These are phyloP conservation scores for Rubroshorea leprosula DNA, from an alignment of 345 rosid genomes.

Conservation along the genomic window DNA sequence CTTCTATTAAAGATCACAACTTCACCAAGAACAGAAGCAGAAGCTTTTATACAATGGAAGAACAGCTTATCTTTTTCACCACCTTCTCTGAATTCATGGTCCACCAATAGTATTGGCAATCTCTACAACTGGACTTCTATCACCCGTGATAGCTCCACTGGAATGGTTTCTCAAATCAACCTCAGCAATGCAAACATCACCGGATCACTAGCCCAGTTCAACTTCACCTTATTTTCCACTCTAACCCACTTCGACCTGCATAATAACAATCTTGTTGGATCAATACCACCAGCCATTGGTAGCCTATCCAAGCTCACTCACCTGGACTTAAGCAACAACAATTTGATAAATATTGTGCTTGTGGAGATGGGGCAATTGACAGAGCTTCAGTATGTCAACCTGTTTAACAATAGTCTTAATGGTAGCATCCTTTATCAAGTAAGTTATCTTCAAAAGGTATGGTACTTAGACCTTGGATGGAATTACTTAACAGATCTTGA, in stretches of 20 bases:
- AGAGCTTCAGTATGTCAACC: constrained; percentile 35
- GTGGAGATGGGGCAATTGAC: constrained; percentile 29
- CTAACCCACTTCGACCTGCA: constrained; percentile 37
- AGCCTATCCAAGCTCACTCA: constrained; percentile 30
- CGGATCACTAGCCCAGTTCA: constrained; percentile 36
- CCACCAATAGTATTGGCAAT: constrained; percentile 33
- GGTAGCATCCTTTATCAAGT: constrained; percentile 42
- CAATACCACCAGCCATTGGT: constrained; percentile 30
- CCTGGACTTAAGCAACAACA: constrained; percentile 42
- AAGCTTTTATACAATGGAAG: constrained; percentile 61
- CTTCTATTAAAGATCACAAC: constrained; percentile 29
- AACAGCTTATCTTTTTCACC: constrained; percentile 25
- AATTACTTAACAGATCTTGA: constrained; percentile 46
- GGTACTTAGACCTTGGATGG: constrained; percentile 47
- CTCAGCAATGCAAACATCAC: constrained; percentile 29
- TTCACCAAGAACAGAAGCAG: constrained; percentile 44
- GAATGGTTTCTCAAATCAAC: constrained; percentile 30
- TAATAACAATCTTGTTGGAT: constrained; percentile 24
- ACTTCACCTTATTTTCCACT: constrained; percentile 42
- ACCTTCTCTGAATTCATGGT: constrained; percentile 48
- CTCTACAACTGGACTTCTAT: constrained; percentile 66
- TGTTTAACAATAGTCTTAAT: constrained; percentile 40
- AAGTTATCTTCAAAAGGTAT: constrained; percentile 39
- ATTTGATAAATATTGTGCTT: constrained; percentile 31
- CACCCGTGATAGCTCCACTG: constrained; percentile 25